A percentile compares a stretch with the other conserved stretches of the same genome.
Conservation (phyloP, 2,329 filamentous ascomycete genomes). For the Talaromyces sp. region DNA sequence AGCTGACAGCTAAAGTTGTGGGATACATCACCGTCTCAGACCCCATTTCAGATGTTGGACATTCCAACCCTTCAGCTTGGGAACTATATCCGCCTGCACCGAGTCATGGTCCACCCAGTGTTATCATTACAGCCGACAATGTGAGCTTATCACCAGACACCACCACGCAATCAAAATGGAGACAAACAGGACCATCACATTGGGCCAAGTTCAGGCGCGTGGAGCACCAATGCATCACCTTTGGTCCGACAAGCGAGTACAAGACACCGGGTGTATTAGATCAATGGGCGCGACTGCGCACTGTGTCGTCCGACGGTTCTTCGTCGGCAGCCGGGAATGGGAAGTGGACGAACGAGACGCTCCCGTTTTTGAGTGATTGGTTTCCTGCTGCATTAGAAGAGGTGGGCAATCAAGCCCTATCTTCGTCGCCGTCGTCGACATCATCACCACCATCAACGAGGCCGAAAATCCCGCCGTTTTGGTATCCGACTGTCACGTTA, state of each 20-base stretch:
- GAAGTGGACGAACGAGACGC: constrained; percentile 60
- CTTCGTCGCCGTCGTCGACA: constrained; percentile 31
- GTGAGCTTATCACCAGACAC: not conserved
- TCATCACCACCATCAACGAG: constrained; percentile 28
- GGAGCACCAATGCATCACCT: constrained; percentile 52
- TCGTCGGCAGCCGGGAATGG: constrained; percentile 25
- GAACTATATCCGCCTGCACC: constrained; percentile 48
- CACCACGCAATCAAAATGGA: not conserved
- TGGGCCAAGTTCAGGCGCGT: constrained; percentile 49
- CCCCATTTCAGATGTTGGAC: constrained; percentile 58
- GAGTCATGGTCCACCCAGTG: constrained; percentile 29
- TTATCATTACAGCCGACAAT: constrained; percentile 23
- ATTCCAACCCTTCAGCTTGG: constrained; percentile 57
- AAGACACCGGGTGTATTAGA: constrained; percentile 47
- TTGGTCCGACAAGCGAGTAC: constrained; percentile 32
- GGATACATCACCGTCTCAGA: constrained; percentile 66
- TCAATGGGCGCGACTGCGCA: constrained; percentile 65
- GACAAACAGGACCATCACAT: not conserved
- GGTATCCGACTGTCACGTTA: constrained; percentile 74
- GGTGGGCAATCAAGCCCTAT: constrained; percentile 26
- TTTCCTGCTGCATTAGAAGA: constrained; percentile 59
- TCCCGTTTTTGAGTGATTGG: constrained; percentile 68
- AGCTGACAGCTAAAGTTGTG: constrained; percentile 59
- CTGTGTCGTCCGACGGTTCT: constrained; percentile 29
- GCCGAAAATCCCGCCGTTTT: constrained; percentile 48